Base-by-base conservation (phyloP, 257 asterid species). In the Capsicum pubescens region DNA sequence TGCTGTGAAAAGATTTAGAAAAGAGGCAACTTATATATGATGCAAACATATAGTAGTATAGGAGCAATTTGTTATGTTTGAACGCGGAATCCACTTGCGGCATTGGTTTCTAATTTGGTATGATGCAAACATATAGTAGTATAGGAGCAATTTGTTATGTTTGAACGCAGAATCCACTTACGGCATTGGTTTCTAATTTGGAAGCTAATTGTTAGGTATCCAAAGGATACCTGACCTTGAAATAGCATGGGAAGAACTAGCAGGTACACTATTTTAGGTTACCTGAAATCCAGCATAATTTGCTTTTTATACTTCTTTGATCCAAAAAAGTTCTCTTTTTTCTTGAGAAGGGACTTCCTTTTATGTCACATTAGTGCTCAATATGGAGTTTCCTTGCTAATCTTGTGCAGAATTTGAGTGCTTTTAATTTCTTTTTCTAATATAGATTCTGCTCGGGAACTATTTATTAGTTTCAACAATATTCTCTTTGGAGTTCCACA, bases 1-100 rank as follows among this genome's bases (percentile, higher is more conserved):
- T 96, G 99, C 99, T 96, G 92, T 74, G 84, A 85, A 87, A 77
- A 80, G 58, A 77, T 77, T 77, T 26, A 26, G 81, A 77, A 8
- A 14, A 77, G 26, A 54, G 13, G 15, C 64, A 77, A 48, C 61
- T 54, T 50, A 26, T 54, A 54, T 26, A 8, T 77, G 48, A 77
- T 54, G 64, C 64, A 52, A 77, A 54, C 52, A 76, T 14, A 13
- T 48, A 52, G 81, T 48, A 52, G 81, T 52, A 26, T 76, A 76
- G 42, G 26, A 21, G 46, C 19, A 52, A 52, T 72, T 46, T 12
- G 59, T 46, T 46, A 72, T 10, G 59, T 48, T 72, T 48, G 80
- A 48, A 48, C 59, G 19, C 59, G 19, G 12, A 48, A 72, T 72
- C 80, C 80, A 68, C 54, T 42, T 36, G 8, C 12, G 3, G 32